Percentiles rank a stretch among this genome's conserved stretches.
Evolutionary conservation across 2,329 filamentous ascomycete genomes (phyloP).

Genomic region (Aspergillus costaricaensis): DNA sequence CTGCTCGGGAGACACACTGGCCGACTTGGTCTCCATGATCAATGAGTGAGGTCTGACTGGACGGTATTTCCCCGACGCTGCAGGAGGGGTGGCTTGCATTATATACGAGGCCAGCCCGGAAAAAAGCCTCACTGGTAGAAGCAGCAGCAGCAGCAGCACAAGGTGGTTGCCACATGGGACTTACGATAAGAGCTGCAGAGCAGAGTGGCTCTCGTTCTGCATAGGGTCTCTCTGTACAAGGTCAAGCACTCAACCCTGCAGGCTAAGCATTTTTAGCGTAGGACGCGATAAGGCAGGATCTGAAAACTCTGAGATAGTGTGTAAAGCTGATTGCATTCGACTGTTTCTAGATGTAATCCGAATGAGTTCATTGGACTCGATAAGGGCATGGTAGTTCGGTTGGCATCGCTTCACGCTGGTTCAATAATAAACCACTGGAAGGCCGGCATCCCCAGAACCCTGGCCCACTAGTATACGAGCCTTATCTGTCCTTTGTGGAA

Average conservation of each 20-base stretch:
- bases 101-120: not conserved
- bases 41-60: not conserved
- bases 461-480: not conserved
- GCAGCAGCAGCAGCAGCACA: not conserved
- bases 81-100: not conserved
- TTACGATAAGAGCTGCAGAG: not conserved
- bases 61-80: not conserved
- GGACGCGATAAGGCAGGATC: not conserved
- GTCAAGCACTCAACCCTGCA: not conserved
- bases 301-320: not conserved
- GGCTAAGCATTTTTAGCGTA: slow-evolving; percentile 8
- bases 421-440: not conserved
- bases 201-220: not conserved
- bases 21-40: not conserved
- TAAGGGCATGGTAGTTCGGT: not conserved
- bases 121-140: too few species aligned
- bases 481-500: not conserved
- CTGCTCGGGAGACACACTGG: not conserved
- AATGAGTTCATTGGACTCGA: not conserved
- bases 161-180: not conserved
- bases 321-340: not conserved
- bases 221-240: not conserved
- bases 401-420: not conserved
- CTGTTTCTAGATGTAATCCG: not conserved
- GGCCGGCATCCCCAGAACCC: not conserved